Conservation (phyloP, 2,329 filamentous ascomycete genomes). For the Verticillium nonalfalfae region DNA sequence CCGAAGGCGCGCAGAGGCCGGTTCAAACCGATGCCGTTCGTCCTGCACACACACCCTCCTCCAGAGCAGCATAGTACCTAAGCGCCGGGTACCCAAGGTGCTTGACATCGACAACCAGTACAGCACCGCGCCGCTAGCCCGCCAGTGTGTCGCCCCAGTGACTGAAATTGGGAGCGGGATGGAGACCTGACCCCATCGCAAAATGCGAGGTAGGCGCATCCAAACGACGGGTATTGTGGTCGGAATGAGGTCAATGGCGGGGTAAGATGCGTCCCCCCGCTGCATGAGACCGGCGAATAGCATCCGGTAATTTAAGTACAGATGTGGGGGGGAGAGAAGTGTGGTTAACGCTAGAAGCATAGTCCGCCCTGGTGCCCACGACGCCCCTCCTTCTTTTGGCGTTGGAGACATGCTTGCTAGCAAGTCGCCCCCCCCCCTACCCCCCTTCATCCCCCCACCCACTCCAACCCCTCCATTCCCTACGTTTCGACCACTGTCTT, state of each 20-base stretch:
- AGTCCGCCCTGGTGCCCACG: background rate
- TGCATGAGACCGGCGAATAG: background rate
- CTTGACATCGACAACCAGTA: no score
- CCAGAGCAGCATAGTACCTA: background rate
- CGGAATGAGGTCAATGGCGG: slow-evolving; percentile 3
- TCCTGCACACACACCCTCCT: background rate
- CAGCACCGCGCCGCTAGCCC: background rate
- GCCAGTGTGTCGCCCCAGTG: background rate
- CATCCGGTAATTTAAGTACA: background rate
- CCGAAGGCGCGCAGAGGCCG: background rate
- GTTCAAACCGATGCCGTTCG: background rate
- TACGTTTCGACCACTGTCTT: background rate
- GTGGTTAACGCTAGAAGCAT: background rate
- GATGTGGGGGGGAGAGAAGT: background rate
- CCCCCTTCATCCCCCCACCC: background rate
- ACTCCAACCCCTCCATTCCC: background rate
- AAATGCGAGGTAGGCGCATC: background rate
- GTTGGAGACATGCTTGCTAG: background rate
- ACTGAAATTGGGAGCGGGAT: background rate
- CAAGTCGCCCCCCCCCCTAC: background rate
- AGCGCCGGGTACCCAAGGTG: no score
- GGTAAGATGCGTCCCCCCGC: background rate
- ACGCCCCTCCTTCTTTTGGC: background rate
- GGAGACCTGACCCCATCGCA: background rate
- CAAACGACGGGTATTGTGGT: background rate